Conservation (phyloP, 768 basidiomycete species). For the Russula sp. region DNA sequence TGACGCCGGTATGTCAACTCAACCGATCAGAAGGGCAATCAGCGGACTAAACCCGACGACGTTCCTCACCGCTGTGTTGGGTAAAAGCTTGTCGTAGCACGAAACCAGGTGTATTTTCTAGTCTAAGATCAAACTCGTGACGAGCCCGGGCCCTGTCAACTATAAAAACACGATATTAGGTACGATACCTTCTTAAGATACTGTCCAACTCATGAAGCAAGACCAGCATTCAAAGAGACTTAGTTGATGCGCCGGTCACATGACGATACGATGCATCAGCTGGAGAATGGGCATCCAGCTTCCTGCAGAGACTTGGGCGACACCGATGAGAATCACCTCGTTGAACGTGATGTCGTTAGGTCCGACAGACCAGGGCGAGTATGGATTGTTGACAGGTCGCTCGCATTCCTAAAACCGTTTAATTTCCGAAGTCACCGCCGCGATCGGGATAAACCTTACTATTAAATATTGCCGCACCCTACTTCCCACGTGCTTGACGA, state of each 20-base stretch:
- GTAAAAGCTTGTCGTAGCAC: background rate
- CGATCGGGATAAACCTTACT: background rate
- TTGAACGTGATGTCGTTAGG: slow-evolving; percentile 4
- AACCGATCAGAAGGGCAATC: background rate
- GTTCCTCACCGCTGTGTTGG: background rate
- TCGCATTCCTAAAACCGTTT: slow-evolving; percentile 9
- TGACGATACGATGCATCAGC: background rate
- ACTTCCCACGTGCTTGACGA: slow-evolving; percentile 14
- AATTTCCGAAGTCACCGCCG: slow-evolving; percentile 2
- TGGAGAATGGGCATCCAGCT: slow-evolving; percentile 4
- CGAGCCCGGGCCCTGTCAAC: too few species aligned
- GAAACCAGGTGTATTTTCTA: background rate
- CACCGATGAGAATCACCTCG: slow-evolving; percentile 18
- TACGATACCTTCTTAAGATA: background rate
- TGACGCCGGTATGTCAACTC: background rate
- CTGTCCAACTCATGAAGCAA: background rate
- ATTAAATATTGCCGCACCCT: slow-evolving; percentile 7
- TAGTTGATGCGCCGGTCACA: background rate
- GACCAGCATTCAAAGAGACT: background rate
- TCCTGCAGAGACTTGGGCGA: slow-evolving; percentile 20
- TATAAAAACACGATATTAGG: too few species aligned
- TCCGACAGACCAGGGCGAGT: slow-evolving; percentile 3
- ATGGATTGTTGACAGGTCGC: background rate
- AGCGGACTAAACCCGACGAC: background rate
- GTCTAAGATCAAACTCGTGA: too few species aligned